phyloP scores from a whole-genome alignment of 169 alveolate genomes.

The Plasmodium adleri region DNA sequence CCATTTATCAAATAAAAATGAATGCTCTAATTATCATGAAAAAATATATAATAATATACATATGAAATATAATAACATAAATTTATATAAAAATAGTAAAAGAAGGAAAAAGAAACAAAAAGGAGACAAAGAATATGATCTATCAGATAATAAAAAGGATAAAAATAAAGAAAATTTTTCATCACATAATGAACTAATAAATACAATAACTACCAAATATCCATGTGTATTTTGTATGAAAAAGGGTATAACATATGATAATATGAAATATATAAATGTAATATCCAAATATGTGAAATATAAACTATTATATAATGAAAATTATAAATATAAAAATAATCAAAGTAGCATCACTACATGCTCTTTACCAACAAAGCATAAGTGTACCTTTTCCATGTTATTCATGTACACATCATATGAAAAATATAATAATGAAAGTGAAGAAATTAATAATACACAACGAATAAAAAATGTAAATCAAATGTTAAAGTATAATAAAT shows the following conservation, averaged over 20 bases:
- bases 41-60: background rate
- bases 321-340: too few species aligned
- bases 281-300: slow-evolving; percentile 20
- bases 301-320: slow-evolving; percentile 11
- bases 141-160: background rate
- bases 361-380: too few species aligned
- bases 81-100: slow-evolving; percentile 10
- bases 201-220: background rate
- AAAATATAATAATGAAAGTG: too few species aligned
- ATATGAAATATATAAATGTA: background rate
- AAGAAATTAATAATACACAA: too few species aligned
- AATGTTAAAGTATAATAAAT: too few species aligned
- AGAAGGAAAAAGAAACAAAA: slow-evolving; percentile 12
- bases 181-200: background rate
- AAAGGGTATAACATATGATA: background rate
- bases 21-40: background rate
- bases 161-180: background rate
- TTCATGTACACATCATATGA: too few species aligned
- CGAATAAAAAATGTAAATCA: too few species aligned
- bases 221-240: slow-evolving; percentile 19
- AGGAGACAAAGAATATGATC: background rate
- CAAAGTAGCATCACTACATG: too few species aligned
- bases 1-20: background rate
- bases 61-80: background rate
- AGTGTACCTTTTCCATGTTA: too few species aligned